A percentile compares a stretch with the other conserved stretches of the same genome.
Conservation (phyloP, 73 alveolate species). For the Stentor roeselii region DNA sequence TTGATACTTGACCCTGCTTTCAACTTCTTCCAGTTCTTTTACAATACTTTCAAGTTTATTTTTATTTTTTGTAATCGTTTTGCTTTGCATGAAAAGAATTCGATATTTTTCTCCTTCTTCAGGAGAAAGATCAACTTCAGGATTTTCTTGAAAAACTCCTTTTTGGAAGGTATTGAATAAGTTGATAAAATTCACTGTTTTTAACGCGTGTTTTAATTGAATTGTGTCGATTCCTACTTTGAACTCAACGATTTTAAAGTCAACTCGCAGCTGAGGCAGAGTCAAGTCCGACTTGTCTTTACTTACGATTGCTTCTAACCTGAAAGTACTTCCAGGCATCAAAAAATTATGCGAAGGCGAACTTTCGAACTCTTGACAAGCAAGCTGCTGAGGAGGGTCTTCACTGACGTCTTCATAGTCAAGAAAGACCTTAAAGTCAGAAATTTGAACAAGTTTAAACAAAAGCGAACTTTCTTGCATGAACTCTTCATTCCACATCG, state of each 20-base stretch:
- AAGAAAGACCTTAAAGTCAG: neutral
- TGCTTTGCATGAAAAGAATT: neutral
- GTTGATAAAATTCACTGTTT: neutral
- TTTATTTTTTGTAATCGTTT: neutral
- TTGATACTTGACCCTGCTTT: neutral
- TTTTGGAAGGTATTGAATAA: slow-evolving; percentile 10
- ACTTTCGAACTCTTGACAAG: neutral
- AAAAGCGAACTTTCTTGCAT: neutral
- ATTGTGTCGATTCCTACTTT: neutral
- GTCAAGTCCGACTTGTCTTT: neutral
- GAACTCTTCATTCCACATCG: slow-evolving; percentile 6
- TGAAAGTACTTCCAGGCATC: neutral
- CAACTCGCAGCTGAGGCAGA: neutral
- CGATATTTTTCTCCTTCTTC: slow-evolving; percentile 22
- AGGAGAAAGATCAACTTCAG: neutral
- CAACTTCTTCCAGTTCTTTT: neutral
- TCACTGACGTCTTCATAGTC: neutral
- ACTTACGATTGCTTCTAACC: neutral
- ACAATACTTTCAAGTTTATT: neutral
- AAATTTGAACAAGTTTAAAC: neutral
- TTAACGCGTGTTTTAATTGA: neutral
- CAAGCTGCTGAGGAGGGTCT: neutral
- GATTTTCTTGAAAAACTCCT: neutral
- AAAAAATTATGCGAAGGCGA: neutral
- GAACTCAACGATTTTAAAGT: neutral